These are phyloP conservation scores for Nannochloropsis gaditana DNA, from an alignment of 108 stramenopile species.

Conservation along the genomic window DNA sequence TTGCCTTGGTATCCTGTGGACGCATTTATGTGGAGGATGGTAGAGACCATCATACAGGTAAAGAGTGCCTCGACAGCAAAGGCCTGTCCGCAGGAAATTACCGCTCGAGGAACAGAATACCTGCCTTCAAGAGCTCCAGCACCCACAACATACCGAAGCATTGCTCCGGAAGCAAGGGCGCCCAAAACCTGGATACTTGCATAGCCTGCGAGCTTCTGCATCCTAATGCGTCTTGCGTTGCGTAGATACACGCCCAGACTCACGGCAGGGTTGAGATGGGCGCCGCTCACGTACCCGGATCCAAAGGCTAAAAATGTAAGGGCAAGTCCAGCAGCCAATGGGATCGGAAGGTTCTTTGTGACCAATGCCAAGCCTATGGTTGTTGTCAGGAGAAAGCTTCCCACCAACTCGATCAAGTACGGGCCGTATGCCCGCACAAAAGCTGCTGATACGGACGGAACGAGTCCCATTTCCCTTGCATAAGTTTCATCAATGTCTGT, in stretches of 20 bases:
- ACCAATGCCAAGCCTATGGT: constrained; percentile 11
- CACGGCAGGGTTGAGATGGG: neutral
- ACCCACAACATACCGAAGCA: neutral
- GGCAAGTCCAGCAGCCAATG: neutral
- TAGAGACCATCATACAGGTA: neutral
- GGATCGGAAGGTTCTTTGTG: neutral
- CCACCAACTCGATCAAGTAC: neutral
- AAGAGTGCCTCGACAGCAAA: neutral
- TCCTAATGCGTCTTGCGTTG: neutral
- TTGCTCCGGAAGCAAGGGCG: neutral
- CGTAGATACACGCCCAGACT: neutral
- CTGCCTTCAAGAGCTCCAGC: neutral
- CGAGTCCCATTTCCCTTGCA: neutral
- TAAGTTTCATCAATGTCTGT: constrained; percentile 5
- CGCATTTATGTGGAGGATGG: neutral
- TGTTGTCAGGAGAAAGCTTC: neutral
- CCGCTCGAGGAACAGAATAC: neutral
- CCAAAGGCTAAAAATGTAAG: neutral
- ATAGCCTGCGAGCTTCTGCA: neutral
- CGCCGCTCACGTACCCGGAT: constrained; percentile 12
- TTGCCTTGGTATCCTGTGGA: neutral
- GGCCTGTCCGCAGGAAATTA: neutral
- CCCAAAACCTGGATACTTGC: neutral
- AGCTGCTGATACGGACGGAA: neutral
- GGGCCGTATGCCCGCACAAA: neutral